These are phyloP conservation scores for Aaosphaeria arxii DNA, from an alignment of 2,329 filamentous ascomycete species.

Conservation along the genomic window DNA sequence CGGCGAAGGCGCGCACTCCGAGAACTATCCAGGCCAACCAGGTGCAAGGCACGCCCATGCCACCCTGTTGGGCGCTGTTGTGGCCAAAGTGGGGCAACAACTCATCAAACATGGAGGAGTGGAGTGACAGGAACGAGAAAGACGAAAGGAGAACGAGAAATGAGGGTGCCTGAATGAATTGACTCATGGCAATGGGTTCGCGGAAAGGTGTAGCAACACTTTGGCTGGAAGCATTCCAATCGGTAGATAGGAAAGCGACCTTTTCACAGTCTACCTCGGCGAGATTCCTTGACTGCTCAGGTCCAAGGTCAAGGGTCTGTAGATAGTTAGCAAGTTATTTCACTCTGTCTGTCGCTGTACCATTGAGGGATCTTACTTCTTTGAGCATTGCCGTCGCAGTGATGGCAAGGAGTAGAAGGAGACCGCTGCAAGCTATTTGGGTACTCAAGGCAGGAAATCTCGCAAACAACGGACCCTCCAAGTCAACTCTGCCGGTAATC, in stretches of 20 bases:
- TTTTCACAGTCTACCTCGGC: slow-evolving; percentile 43
- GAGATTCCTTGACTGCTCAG: slow-evolving; percentile 12
- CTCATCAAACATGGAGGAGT: slow-evolving; percentile 52
- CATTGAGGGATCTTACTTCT: slow-evolving; percentile 29
- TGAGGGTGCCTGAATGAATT: slow-evolving; percentile 47
- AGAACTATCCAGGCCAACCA: slow-evolving; percentile 43
- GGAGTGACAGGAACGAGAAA: slow-evolving; percentile 55
- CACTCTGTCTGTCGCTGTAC: neutral
- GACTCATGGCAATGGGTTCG: slow-evolving; percentile 43
- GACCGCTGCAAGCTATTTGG: slow-evolving; percentile 42
- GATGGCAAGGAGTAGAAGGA: slow-evolving; percentile 42
- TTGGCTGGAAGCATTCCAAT: slow-evolving; percentile 34
- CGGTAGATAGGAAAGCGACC: slow-evolving; percentile 43
- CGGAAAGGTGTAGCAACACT: slow-evolving; percentile 33
- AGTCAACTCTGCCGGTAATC: slow-evolving; percentile 41
- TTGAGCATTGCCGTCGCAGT: slow-evolving; percentile 40
- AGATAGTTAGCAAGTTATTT: slow-evolving; percentile 6
- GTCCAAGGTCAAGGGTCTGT: slow-evolving; percentile 27
- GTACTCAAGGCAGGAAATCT: slow-evolving; percentile 43
- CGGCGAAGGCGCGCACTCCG: slow-evolving; percentile 41
- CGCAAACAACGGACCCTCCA: slow-evolving; percentile 39
- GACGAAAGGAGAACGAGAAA: slow-evolving; percentile 47
- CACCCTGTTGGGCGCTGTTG: slow-evolving; percentile 42
- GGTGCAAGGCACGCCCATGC: slow-evolving; percentile 46
- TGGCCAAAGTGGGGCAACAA: slow-evolving; percentile 48